Evolutionary conservation across 805 yeast genomes (phyloP), one percentile per base, ranked within the genome.

Genomic region (Wickerhamomyces tratensis): DNA sequence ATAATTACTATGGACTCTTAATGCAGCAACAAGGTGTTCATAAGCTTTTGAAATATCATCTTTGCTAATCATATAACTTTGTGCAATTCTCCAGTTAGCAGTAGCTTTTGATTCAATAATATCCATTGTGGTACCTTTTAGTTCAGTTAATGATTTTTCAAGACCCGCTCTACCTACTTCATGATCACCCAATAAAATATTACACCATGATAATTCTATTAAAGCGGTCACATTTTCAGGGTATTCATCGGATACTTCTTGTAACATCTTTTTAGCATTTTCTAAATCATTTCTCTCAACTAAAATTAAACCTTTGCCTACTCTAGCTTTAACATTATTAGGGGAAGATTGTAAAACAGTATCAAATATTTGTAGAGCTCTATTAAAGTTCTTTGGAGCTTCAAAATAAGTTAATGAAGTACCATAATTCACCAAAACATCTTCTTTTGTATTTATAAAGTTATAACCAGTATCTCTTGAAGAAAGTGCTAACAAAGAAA

Each of bases 371-470:
- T 76, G 76, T 29, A 82, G 56, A 0, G 98, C 98, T 26, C 80
- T 69, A 3, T 75, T 68, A 54, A 77, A 86, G 61, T 91, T 85
- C 59, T 87, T 87, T 10, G 98, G 98, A 0, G 97, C 84, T 58
- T 91, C 96, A 54, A 80, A 74, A 55, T 86, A 82, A 0, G 95
- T 85, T 55, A 88, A 86, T 1, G 83, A 72, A 1, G 79, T 74
- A 0, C 93, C 98, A 42, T 86, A 67, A 25, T 76, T 68, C 34
- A 87, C 71, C 8, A 82, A 67, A 25, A 86, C 62, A 41, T 79
- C 83, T 41, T 69, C 70, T 49, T 70, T 76, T 2, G 88, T 69
- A 47, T 77, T 63, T 1, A 58, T 56, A 35, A 86, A 65, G 9
- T 60, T 55, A 7, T 72, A 63, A 0, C 81, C 79, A 5, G 75